A percentile compares a stretch with the other conserved stretches of the same genome.
phyloP scores from a whole-genome alignment of 176 grass and related monocot species.

The Aechmea fasciata region DNA sequence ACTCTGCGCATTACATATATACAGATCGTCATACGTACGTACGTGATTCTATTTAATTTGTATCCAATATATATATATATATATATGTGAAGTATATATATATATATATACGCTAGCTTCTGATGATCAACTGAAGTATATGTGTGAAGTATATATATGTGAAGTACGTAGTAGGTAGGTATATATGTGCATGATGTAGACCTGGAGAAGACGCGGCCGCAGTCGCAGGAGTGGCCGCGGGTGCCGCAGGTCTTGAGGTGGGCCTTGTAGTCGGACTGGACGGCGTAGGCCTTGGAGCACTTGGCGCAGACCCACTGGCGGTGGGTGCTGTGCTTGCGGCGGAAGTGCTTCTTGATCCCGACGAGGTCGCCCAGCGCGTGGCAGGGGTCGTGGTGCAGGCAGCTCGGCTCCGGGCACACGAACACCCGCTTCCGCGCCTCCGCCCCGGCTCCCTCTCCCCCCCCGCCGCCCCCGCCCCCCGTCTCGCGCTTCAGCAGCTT shows the following conservation, averaged over 20 bases:
- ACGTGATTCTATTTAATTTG: no score
- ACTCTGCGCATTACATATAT: no score
- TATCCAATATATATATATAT: no score
- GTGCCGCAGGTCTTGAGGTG: slow-evolving; percentile 90
- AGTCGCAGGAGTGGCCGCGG: slow-evolving; percentile 72
- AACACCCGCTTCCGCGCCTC: slow-evolving; percentile 69
- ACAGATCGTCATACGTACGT: no score
- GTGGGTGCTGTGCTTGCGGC: slow-evolving; percentile 69
- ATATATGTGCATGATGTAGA: background rate
- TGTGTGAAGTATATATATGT: no score
- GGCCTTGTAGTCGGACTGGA: slow-evolving; percentile 87
- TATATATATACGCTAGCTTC: no score
- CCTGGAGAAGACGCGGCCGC: slow-evolving; percentile 84
- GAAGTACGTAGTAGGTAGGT: no score
- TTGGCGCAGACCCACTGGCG: slow-evolving; percentile 65
- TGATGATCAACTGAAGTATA: no score
- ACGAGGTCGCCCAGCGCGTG: slow-evolving; percentile 63
- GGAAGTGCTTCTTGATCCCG: slow-evolving; percentile 94
- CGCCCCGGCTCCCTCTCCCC: slow-evolving; percentile 1
- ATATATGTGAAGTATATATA: no score
- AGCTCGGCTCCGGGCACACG: slow-evolving; percentile 82
- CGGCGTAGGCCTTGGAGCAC: slow-evolving; percentile 86
- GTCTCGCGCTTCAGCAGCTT: slow-evolving; percentile 67
- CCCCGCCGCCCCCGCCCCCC: background rate
- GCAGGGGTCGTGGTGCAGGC: slow-evolving; percentile 80